A percentile compares a stretch with the other conserved stretches of the same genome.
Conservation (phyloP, 2,329 filamentous ascomycete species). For the Ceratocystis cacaofunesta region DNA sequence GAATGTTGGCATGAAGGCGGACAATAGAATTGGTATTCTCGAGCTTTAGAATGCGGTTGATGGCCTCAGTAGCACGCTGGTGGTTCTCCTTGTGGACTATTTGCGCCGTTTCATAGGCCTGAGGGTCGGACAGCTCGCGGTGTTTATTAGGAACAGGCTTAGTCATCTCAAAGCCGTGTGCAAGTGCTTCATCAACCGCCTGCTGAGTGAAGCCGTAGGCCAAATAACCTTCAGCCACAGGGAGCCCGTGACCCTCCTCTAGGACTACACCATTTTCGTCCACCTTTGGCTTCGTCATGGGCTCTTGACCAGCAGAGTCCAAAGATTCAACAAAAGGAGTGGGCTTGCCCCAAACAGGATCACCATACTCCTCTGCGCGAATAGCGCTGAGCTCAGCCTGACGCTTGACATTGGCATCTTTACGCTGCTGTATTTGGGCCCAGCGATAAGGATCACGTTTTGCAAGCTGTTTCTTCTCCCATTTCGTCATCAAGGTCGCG, state of each 20-base stretch:
- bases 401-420: slow-evolving; percentile 65
- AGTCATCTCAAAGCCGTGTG: slow-evolving; percentile 53
- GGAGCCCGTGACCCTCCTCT: slow-evolving; percentile 28
- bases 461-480: slow-evolving; percentile 49
- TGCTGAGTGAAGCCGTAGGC: slow-evolving; percentile 61
- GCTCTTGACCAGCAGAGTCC: slow-evolving; percentile 43
- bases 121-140: slow-evolving; percentile 23
- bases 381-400: slow-evolving; percentile 53
- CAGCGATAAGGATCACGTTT: slow-evolving; percentile 70
- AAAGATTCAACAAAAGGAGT: slow-evolving; percentile 79
- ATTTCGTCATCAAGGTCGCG: slow-evolving; percentile 42
- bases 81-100: slow-evolving; percentile 40
- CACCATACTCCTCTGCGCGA: slow-evolving; percentile 51
- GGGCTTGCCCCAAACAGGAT: slow-evolving; percentile 61
- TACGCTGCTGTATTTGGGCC: slow-evolving; percentile 68
- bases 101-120: slow-evolving; percentile 22
- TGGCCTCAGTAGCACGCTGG: slow-evolving; percentile 54
- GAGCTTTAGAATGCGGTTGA: slow-evolving; percentile 65
- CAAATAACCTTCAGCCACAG: slow-evolving; percentile 39
- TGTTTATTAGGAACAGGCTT: slow-evolving; percentile 34
- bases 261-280: slow-evolving; percentile 31
- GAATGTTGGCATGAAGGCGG: slow-evolving; percentile 64
- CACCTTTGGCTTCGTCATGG: slow-evolving; percentile 24
- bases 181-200: slow-evolving; percentile 52
- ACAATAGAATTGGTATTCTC: slow-evolving; percentile 66